Percentiles rank a stretch among this genome's conserved stretches.
Conservation (phyloP, 768 basidiomycete genomes). For the Mycena polygramma region DNA sequence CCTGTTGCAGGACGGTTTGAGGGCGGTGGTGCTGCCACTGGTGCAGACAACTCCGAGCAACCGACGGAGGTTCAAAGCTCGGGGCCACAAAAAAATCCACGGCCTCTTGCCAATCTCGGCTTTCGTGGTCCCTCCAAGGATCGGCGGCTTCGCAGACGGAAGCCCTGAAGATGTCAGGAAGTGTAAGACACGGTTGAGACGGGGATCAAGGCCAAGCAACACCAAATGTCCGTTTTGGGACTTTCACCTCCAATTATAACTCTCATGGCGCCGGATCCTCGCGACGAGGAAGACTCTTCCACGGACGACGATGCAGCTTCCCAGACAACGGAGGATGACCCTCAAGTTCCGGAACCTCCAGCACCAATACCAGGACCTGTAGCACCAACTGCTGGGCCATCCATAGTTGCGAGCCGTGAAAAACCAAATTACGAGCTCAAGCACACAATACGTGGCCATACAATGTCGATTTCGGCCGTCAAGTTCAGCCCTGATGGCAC, state of each 20-base stretch:
- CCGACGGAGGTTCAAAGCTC: too few species aligned
- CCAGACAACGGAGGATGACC: slow-evolving; percentile 89
- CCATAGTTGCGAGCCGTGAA: slow-evolving; percentile 52
- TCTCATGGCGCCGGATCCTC: slow-evolving; percentile 48
- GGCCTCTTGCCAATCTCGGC: too few species aligned
- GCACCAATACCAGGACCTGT: slow-evolving; percentile 55
- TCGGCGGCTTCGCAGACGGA: neutral
- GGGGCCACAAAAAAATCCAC: too few species aligned
- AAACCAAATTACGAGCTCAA: slow-evolving; percentile 78
- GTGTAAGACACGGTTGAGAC: too few species aligned
- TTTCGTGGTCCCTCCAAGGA: neutral
- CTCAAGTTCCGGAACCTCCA: slow-evolving; percentile 76
- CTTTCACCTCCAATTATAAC: neutral
- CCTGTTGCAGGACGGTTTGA: too few species aligned
- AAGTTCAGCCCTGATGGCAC: slow-evolving; percentile 94
- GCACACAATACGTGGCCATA: slow-evolving; percentile 82
- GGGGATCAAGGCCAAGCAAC: neutral
- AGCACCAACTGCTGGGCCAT: slow-evolving; percentile 42
- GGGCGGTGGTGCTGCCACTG: too few species aligned
- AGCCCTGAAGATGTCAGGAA: too few species aligned
- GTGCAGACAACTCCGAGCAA: too few species aligned
- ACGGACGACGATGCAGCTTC: slow-evolving; percentile 77
- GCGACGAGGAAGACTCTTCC: slow-evolving; percentile 65
- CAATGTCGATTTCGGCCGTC: slow-evolving; percentile 86
- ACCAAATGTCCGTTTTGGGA: neutral